A percentile compares a stretch with the other conserved stretches of the same genome.
Conservation (phyloP, 768 basidiomycete genomes). For the Calvatia gigantea region DNA sequence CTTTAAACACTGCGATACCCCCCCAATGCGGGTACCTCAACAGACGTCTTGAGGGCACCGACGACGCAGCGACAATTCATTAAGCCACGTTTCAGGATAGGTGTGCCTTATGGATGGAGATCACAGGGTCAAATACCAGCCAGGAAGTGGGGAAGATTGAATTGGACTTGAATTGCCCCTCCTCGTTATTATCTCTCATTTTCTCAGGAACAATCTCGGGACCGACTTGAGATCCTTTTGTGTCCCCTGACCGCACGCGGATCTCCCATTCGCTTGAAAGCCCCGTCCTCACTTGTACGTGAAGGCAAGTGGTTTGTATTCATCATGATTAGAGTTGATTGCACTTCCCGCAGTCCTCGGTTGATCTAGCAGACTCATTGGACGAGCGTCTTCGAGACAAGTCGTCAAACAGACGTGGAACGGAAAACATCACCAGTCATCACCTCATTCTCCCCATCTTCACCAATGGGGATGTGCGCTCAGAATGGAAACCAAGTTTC, state of each 20-base stretch:
- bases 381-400: neutral
- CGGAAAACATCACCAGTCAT: neutral
- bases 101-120: neutral
- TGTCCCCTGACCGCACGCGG: neutral
- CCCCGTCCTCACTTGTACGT: neutral
- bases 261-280: neutral
- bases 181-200: neutral
- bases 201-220: slow-evolving; percentile 6
- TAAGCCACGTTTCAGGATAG: neutral
- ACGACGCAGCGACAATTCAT: neutral
- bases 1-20: neutral
- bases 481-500: neutral
- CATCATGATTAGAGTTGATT: neutral
- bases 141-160: neutral
- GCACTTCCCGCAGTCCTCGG: neutral
- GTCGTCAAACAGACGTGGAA: neutral
- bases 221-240: neutral
- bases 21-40: neutral
- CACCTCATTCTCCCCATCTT: neutral
- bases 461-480: neutral
- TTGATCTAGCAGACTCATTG: neutral
- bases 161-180: neutral
- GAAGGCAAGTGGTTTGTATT: neutral
- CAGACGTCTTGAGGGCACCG: neutral
- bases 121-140: too few species aligned